phyloP scores from a whole-genome alignment of 2,329 filamentous ascomycete genomes.

The Basipetospora chlamydospora region DNA sequence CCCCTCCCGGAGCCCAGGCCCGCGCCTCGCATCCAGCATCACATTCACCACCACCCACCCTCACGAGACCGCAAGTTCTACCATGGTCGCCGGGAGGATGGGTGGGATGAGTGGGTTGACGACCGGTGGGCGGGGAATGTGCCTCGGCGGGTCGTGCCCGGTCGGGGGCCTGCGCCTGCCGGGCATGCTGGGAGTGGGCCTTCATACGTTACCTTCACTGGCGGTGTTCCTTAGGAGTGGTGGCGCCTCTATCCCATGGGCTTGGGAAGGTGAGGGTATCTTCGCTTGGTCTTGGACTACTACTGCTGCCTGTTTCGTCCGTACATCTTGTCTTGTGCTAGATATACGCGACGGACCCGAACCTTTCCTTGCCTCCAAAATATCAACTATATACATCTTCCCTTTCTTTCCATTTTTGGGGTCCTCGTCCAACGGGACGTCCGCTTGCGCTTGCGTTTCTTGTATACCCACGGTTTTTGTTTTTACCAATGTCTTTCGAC shows the following conservation, averaged over 20 bases:
- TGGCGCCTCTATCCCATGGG: too few species aligned
- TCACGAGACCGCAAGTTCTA: neutral
- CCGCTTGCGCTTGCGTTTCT: neutral
- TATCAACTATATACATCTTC: neutral
- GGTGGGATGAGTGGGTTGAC: slow-evolving; percentile 3
- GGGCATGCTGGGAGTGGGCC: neutral
- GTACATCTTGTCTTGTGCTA: too few species aligned
- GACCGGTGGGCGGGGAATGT: slow-evolving; percentile 1
- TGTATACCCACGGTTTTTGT: neutral
- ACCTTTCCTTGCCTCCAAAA: too few species aligned
- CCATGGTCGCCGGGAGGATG: neutral
- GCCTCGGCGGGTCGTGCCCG: too few species aligned
- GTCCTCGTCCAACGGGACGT: too few species aligned
- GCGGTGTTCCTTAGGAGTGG: too few species aligned
- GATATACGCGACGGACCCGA: too few species aligned
- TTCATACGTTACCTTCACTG: too few species aligned
- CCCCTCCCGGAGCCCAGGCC: slow-evolving; percentile 7
- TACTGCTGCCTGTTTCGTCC: too few species aligned
- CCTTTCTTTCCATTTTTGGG: neutral
- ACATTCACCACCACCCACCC: neutral
- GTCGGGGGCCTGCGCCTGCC: too few species aligned
- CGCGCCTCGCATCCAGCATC: slow-evolving; percentile 8
- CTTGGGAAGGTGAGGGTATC: too few species aligned
- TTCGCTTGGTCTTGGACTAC: too few species aligned
- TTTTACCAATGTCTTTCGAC: neutral